These are phyloP conservation scores for Lanmaoa rubissima DNA, from an alignment of 768 basidiomycete genomes.

Conservation along the genomic window DNA sequence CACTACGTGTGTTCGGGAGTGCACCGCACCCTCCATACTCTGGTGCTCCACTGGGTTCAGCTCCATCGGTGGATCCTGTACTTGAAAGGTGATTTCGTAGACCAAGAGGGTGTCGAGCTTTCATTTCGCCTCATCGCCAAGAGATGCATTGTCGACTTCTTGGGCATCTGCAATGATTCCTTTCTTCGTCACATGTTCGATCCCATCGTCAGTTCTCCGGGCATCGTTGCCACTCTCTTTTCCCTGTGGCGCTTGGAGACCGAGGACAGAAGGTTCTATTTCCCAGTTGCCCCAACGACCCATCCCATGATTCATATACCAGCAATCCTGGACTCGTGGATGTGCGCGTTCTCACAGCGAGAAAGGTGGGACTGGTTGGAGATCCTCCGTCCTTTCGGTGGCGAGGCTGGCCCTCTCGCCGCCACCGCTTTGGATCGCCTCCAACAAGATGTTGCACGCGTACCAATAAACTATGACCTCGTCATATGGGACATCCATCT, in stretches of 20 bases:
- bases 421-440: constrained; percentile 26
- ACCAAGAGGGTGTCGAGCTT: constrained; percentile 17
- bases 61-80: constrained; percentile 27
- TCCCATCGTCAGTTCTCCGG: constrained; percentile 15
- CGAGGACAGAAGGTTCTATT: constrained; percentile 19
- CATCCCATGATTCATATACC: constrained; percentile 7
- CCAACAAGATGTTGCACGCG: constrained; percentile 20
- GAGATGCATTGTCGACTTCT: constrained; percentile 18
- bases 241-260: constrained; percentile 29
- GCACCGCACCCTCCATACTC: background rate
- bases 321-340: constrained; percentile 27
- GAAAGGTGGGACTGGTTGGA: constrained; percentile 31
- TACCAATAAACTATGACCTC: constrained; percentile 25
- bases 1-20: background rate
- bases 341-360: constrained; percentile 22
- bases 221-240: constrained; percentile 20
- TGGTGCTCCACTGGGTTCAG: constrained; percentile 18
- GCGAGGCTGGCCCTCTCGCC: constrained; percentile 18
- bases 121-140: constrained; percentile 23
- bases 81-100: constrained; percentile 23
- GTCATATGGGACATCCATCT: constrained; percentile 32
- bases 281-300: background rate
- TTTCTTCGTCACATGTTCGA: constrained; percentile 20
- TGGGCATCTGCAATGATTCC: constrained; percentile 17
- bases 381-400: constrained; percentile 23